A percentile compares a stretch with the other conserved stretches of the same genome.
These are phyloP conservation scores for Chloromonas sp. DNA, from an alignment of 163 green algal genomes.

Conservation along the genomic window DNA sequence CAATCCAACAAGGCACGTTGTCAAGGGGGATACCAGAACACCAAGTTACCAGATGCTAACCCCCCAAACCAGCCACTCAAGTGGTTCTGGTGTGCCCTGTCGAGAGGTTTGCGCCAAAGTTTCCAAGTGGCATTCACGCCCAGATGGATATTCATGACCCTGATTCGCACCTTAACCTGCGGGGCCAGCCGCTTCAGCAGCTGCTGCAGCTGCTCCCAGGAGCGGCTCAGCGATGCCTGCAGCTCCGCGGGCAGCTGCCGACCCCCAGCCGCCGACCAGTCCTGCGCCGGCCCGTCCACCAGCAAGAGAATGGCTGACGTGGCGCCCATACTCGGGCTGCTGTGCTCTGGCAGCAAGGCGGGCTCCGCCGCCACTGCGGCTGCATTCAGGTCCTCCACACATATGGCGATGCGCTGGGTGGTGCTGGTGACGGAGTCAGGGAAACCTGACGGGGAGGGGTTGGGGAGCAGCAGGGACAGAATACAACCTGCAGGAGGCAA, in stretches of 20 bases:
- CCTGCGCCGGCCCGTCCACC: not conserved
- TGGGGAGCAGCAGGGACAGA: not conserved
- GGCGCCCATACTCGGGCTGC: not conserved
- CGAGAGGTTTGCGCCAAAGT: not conserved
- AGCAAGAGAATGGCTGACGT: not conserved
- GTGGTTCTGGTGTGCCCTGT: not conserved
- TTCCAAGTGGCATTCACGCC: not conserved
- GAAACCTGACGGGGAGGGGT: not conserved
- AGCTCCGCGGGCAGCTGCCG: not conserved
- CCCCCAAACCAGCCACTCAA: too few species aligned
- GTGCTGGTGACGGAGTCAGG: not conserved
- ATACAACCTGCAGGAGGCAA: not conserved
- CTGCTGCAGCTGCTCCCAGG: not conserved
- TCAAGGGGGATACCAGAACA: too few species aligned
- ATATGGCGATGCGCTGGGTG: not conserved
- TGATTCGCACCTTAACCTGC: not conserved
- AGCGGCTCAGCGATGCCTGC: not conserved
- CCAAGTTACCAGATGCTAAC: too few species aligned
- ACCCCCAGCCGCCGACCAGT: not conserved
- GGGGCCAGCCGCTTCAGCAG: not conserved
- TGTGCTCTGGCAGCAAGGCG: not conserved
- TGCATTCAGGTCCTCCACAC: not conserved
- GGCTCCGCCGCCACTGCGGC: not conserved
- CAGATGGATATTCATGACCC: not conserved
- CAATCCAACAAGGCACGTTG: too few species aligned